These are phyloP conservation scores for Pichia sp. DNA, from an alignment of 1,139 yeast genomes.

Conservation along the genomic window DNA sequence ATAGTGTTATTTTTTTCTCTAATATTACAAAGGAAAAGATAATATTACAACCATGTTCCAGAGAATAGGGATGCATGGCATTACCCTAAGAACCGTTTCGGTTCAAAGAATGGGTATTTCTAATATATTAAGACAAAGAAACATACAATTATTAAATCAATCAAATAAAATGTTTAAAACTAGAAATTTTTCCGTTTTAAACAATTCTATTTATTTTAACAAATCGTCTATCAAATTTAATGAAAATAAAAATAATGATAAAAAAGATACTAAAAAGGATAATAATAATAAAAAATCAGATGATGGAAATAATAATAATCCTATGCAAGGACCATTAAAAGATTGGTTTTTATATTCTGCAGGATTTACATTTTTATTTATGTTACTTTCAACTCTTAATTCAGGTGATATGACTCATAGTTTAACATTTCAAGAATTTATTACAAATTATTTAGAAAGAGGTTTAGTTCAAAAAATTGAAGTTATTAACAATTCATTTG, in stretches of 20 bases:
- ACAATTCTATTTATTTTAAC: background rate
- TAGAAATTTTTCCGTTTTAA: background rate
- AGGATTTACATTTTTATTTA: constrained; percentile 15
- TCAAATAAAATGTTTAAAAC: background rate
- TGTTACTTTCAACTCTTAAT: constrained; percentile 6
- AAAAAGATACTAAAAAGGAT: constrained; percentile 9
- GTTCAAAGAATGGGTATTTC: background rate
- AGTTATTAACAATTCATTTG: constrained; percentile 74
- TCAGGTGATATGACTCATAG: constrained; percentile 9
- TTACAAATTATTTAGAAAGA: constrained; percentile 70
- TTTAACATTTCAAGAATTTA: constrained; percentile 64
- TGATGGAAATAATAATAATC: background rate
- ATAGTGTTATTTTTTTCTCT: too few relatives aligned
- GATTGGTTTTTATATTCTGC: constrained; percentile 19
- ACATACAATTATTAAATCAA: background rate
- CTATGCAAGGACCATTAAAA: constrained; percentile 2
- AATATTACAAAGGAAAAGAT: too few relatives aligned
- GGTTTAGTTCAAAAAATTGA: constrained; percentile 73
- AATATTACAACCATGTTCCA: background rate
- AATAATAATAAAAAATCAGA: constrained; percentile 9
- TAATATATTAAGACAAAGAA: background rate
- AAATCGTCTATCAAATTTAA: background rate
- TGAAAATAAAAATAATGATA: constrained; percentile 8
- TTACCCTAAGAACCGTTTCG: background rate
- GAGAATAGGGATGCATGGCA: background rate